phyloP scores from a whole-genome alignment of 495 filamentous ascomycete species.

The Podospora sp. region DNA sequence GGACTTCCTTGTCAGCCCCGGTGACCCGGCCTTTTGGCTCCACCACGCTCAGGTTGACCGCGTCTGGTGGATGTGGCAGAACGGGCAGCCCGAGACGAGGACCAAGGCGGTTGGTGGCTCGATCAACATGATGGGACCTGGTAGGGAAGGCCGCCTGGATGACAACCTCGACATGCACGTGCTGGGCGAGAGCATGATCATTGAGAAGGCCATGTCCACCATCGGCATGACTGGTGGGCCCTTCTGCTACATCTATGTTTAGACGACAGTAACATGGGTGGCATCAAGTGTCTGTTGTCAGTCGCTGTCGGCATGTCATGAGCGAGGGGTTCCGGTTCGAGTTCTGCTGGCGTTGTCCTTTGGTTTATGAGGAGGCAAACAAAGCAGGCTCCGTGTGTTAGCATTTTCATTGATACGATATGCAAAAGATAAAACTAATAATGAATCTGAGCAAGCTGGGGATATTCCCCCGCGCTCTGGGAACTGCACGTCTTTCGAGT shows the following conservation, averaged over 20 bases:
- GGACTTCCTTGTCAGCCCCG: slow-evolving; percentile 60
- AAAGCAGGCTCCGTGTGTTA: no score
- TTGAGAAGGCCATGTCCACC: not conserved
- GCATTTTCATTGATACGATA: no score
- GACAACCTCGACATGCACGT: slow-evolving; percentile 23
- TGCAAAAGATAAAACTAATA: no score
- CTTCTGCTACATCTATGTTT: not conserved
- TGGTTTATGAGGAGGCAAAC: no score
- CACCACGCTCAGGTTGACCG: not conserved
- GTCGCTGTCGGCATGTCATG: no score
- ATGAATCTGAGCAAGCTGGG: no score
- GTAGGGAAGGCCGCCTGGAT: slow-evolving; percentile 15
- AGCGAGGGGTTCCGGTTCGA: no score
- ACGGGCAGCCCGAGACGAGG: slow-evolving; percentile 50
- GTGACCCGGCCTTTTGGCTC: slow-evolving; percentile 23
- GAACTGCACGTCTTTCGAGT: no score
- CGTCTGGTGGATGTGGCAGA: slow-evolving; percentile 66
- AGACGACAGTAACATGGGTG: not conserved
- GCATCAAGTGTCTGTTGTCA: not conserved
- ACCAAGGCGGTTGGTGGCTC: slow-evolving; percentile 29
- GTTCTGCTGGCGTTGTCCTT: no score
- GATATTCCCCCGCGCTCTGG: no score
- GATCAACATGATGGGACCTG: slow-evolving; percentile 10
- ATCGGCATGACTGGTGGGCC: not conserved
- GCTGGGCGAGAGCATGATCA: slow-evolving; percentile 28